These are phyloP conservation scores for Fusarium coicis DNA, from an alignment of 2,329 filamentous ascomycete genomes.

Conservation along the genomic window DNA sequence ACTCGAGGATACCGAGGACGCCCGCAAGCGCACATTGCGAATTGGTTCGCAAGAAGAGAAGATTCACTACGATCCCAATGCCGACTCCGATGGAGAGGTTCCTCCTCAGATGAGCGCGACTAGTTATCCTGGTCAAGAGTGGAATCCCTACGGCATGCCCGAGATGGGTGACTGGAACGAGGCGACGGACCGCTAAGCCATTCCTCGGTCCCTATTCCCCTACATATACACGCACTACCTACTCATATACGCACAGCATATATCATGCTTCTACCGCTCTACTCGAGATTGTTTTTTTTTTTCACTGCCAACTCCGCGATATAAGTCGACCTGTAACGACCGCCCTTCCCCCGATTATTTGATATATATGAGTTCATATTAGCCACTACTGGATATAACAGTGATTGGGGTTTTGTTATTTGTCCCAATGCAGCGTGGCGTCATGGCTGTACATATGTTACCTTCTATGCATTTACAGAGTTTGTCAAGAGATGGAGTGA, in stretches of 20 bases:
- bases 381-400: not conserved
- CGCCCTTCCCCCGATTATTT: not conserved
- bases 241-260: not conserved
- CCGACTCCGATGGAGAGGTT: conserved; percentile 46
- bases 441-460: conserved; percentile 19
- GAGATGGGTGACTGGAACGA: conserved; percentile 46
- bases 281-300: not conserved
- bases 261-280: not conserved
- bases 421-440: conserved; percentile 25
- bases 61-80: conserved; percentile 56
- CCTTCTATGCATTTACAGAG: not conserved
- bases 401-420: not conserved
- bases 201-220: not conserved
- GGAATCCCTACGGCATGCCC: conserved; percentile 65
- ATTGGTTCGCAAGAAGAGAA: conserved; percentile 64
- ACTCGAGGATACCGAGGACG: conserved; percentile 56
- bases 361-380: not conserved
- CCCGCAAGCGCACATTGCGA: conserved; percentile 57
- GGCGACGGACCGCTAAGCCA: not conserved
- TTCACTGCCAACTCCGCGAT: not conserved
- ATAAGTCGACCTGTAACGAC: not conserved
- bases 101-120: conserved; percentile 72
- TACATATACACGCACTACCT: not conserved
- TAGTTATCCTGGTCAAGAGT: conserved; percentile 77
- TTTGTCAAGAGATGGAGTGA: conserved; percentile 14